Evolutionary conservation across 176 grass and related monocot genomes (phyloP).

Genomic region (Typha latifolia): DNA sequence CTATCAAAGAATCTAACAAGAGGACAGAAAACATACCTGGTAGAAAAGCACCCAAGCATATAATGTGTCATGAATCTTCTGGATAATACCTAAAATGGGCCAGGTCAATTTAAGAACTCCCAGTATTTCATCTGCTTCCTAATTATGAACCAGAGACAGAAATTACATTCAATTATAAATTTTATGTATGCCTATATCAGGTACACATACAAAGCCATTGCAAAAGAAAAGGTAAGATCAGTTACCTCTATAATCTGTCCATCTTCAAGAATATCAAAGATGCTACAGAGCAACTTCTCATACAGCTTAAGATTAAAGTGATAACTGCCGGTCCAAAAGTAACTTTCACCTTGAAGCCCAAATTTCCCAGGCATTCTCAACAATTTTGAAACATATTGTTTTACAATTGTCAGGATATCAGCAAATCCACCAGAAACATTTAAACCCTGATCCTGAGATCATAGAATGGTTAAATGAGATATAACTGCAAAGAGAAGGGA

Average conservation of each 20-base stretch:
- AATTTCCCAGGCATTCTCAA: conserved; percentile 44
- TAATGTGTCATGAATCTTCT: conserved; percentile 56
- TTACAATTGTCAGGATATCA: conserved; percentile 56
- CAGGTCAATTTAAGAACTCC: conserved; percentile 55
- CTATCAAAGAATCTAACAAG: not conserved
- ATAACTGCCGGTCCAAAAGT: conserved; percentile 64
- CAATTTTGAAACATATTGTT: conserved; percentile 56
- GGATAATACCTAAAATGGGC: conserved; percentile 65
- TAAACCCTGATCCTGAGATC: conserved; percentile 63
- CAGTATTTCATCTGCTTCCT: conserved; percentile 90
- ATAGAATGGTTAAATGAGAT: conserved; percentile 4
- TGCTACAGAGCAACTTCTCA: conserved; percentile 71
- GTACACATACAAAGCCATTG: not conserved
- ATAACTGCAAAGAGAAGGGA: conserved; percentile 8
- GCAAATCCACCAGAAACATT: conserved; percentile 50
- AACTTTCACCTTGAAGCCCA: conserved; percentile 43
- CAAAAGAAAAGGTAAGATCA: conserved; percentile 14
- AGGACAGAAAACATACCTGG: conserved; percentile 34
- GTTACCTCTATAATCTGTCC: conserved; percentile 78
- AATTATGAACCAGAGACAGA: conserved; percentile 28
- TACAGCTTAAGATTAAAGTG: conserved; percentile 80
- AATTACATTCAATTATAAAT: not conserved
- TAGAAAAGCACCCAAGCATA: conserved; percentile 79
- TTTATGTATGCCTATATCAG: not conserved
- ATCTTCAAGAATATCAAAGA: conserved; percentile 96